These are phyloP conservation scores for Nidularia sp. DNA, from an alignment of 768 basidiomycete species.

Conservation along the genomic window DNA sequence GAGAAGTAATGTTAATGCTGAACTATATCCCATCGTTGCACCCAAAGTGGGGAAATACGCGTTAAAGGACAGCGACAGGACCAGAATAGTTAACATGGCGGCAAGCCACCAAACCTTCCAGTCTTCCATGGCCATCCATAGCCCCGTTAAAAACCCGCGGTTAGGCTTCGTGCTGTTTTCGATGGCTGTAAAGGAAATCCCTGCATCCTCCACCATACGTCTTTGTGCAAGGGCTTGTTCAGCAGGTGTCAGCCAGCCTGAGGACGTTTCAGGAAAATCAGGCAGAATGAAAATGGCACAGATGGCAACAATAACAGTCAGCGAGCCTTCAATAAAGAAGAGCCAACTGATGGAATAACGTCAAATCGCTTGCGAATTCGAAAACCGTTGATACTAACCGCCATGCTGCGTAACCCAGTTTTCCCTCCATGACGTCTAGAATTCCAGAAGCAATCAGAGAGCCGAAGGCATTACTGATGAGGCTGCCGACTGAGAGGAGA, in stretches of 20 bases:
- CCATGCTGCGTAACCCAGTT: slow-evolving; percentile 69
- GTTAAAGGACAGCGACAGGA: slow-evolving; percentile 64
- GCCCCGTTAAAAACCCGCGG: slow-evolving; percentile 26
- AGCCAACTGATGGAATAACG: slow-evolving; percentile 48
- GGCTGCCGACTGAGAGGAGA: slow-evolving; percentile 63
- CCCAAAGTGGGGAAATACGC: slow-evolving; percentile 71
- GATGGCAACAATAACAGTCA: slow-evolving; percentile 49
- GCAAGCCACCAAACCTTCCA: slow-evolving; percentile 69
- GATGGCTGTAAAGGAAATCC: slow-evolving; percentile 2
- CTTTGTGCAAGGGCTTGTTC: slow-evolving; percentile 54
- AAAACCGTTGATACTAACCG: slow-evolving; percentile 31
- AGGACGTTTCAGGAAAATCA: slow-evolving; percentile 61
- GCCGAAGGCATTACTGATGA: slow-evolving; percentile 82
- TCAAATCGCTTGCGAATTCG: neutral
- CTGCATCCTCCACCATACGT: slow-evolving; percentile 60
- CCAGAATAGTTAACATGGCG: slow-evolving; percentile 28
- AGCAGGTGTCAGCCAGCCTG: slow-evolving; percentile 49
- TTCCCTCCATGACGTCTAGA: slow-evolving; percentile 66
- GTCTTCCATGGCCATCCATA: slow-evolving; percentile 60
- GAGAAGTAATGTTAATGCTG: slow-evolving; percentile 60
- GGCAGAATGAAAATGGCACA: slow-evolving; percentile 63
- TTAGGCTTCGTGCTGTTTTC: slow-evolving; percentile 11
- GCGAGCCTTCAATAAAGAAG: slow-evolving; percentile 63
- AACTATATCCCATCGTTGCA: slow-evolving; percentile 61
- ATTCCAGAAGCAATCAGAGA: slow-evolving; percentile 75